Evolutionary conservation across 345 rosid genomes (phyloP), one percentile per base, ranked within the genome.

Genomic region (Garcia nutans): DNA sequence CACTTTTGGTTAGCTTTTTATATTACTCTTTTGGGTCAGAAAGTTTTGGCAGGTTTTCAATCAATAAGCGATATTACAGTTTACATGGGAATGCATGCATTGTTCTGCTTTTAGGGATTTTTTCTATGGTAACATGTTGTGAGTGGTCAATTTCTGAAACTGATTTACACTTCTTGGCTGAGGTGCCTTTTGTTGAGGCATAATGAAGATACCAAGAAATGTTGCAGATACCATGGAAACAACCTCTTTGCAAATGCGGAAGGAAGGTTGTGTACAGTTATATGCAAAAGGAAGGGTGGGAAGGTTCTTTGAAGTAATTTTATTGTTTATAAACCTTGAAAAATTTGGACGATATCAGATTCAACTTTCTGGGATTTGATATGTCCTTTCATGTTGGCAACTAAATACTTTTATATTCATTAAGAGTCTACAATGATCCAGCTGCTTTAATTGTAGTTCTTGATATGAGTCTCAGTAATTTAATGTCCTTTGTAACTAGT

Each of bases 1-100:
- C 23, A 5, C 9, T 65, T 37, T 31, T 24, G 28, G 10, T 45
- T 4, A 22, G 7, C 23, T 55, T 31, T 37, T 5, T 61, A 23
- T 20, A 8, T 61, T 58, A 0, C 49, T 6, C n/a, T 69, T 50
- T 22, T 12, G 75, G 55, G 16, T 60, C 62, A 31, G 26, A 31
- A 70, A 31, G 13, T 71, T 65, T 10, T 56, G 61, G 15, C 33
- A 33, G 47, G 24, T 44, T 55, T 68, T 54, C 60, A 70, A 70
- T 50, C 6, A 4, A 5, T 70, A 28, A 31, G 15, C 13, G 26
- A 26, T 68, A 50, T 16, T 60, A 62, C 1, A 28, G 28, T 28
- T 28, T 26, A 62, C 10, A 12, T 62, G 41, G 11, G 9, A 59
- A 59, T 59, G 0, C 11, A 59, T 59, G 13, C 22, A 59, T 23